Base-by-base conservation (phyloP, 164 flowering plant species). In the Warburgia ugandensis region DNA sequence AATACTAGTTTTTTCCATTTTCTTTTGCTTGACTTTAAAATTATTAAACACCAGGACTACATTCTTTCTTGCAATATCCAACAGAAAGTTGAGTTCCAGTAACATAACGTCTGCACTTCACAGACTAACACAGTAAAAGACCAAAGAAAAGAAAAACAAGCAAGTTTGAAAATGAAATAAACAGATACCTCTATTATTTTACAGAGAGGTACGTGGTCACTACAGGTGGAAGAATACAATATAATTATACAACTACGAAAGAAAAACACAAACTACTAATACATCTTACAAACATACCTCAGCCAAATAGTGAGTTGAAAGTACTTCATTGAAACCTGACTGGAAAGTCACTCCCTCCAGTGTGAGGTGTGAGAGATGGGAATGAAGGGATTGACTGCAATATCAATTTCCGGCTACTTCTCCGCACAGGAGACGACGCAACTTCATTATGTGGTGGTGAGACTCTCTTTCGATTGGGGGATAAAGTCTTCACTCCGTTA, bases 381-480 rank as follows among this genome's bases (percentile, higher is more conserved):
- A 92, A 85, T 1, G 95, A 71, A 1, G 98, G 95, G 48, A 92
- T 81, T 11, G 96, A 84, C 43, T 77, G 81, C 38, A 88, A 68
- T 22, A 84, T 76, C 78, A 88, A 56, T 70, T 77, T 88, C 57
- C 99, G 71, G 54, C 77, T 69, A 58, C 77, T 78, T 55, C 83
- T 68, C 16, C 62, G 72, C 19, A 68, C 67, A 23, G 83, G 79
- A 25, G 86, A 70, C 1, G 63, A 63, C 8, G 67, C 76, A 12
- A 64, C 47, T 17, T 61, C 61, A 28, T 59, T 50, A 29, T 78
- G 79, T 28, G 95, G 96, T 36, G 97, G 94, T 39, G 91, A 88
- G 31, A 92, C 77, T 67, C 99, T 78, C 82, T 92, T 92, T 17
- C 83, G 54, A 64, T 88, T 92, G 29, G 98, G 98, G 50, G 98